These are phyloP conservation scores for Hypoxylon rubiginosum DNA, from an alignment of 2,329 filamentous ascomycete genomes.

Conservation along the genomic window DNA sequence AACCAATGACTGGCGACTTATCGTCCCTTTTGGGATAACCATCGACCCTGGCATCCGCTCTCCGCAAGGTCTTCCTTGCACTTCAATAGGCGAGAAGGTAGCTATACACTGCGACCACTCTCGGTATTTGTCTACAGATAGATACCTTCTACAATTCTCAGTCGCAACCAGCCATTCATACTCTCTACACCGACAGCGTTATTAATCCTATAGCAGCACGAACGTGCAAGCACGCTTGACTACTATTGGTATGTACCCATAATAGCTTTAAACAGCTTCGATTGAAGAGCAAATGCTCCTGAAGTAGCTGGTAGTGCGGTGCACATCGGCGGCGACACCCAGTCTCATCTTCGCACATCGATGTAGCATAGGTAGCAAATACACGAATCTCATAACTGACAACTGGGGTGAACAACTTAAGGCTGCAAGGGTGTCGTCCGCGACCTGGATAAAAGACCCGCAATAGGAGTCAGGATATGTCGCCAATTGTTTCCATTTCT, in stretches of 20 bases:
- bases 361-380: background rate
- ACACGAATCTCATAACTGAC: background rate
- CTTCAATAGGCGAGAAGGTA: slow-evolving; percentile 19
- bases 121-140: slow-evolving; percentile 14
- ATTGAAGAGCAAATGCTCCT: slow-evolving; percentile 7
- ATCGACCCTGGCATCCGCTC: slow-evolving; percentile 37
- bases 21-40: slow-evolving; percentile 42
- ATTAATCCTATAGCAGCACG: slow-evolving; percentile 2
- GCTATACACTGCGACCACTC: slow-evolving; percentile 31
- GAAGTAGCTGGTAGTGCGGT: background rate
- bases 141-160: slow-evolving; percentile 15
- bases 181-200: background rate
- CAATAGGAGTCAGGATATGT: slow-evolving; percentile 10
- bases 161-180: slow-evolving; percentile 6
- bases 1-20: slow-evolving; percentile 38
- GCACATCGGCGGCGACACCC: background rate
- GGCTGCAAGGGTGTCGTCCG: slow-evolving; percentile 6
- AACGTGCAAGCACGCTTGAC: slow-evolving; percentile 10
- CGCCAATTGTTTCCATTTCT: slow-evolving; percentile 9
- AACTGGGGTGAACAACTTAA: slow-evolving; percentile 2
- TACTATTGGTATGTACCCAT: background rate
- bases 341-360: background rate
- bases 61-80: slow-evolving; percentile 39
- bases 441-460: slow-evolving; percentile 4
- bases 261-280: background rate